Evolutionary conservation across 1,139 yeast species (phyloP).

Genomic region (Yamadazyma aaseri): DNA sequence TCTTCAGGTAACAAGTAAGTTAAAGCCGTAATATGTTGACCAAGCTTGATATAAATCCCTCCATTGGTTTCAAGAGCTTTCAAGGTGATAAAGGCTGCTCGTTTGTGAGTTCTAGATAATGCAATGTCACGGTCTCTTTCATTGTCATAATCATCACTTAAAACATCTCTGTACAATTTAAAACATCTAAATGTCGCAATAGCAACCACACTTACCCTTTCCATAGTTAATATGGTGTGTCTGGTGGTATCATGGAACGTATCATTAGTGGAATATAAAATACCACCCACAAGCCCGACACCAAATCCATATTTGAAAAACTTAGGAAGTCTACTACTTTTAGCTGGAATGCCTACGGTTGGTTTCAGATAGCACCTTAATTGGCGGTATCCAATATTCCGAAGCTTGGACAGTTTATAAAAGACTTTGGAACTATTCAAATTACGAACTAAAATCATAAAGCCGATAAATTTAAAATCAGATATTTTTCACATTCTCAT

Average conservation of each 20-base stretch:
- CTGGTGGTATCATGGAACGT: conserved; percentile 21
- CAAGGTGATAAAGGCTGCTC: conserved; percentile 78
- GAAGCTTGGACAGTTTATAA: too few relatives aligned
- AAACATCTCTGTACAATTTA: conserved; percentile 57
- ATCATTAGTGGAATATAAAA: conserved; percentile 36
- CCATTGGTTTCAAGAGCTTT: conserved; percentile 82
- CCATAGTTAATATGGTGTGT: conserved; percentile 40
- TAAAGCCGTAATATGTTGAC: conserved; percentile 91
- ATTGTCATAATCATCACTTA: conserved; percentile 45
- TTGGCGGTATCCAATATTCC: too few relatives aligned
- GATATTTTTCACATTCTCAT: conserved; percentile 1
- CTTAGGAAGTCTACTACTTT: conserved; percentile 1
- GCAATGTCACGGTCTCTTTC: conserved; percentile 54
- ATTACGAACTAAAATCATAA: too few relatives aligned
- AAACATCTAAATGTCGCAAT: conserved; percentile 65
- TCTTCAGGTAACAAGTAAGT: conserved; percentile 87
- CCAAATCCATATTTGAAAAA: conserved; percentile 30
- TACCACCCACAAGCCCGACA: conserved; percentile 28
- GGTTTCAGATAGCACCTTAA: neutral
- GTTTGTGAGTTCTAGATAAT: conserved; percentile 56
- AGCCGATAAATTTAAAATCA: too few relatives aligned
- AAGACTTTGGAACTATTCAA: too few relatives aligned
- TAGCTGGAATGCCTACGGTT: neutral
- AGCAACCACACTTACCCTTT: conserved; percentile 63
- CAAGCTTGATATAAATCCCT: conserved; percentile 89